Percentiles rank a stretch among this genome's conserved stretches.
These are phyloP conservation scores for Xerocomus minutiporus DNA, from an alignment of 1,284 basidiomycete genomes.

Conservation along the genomic window DNA sequence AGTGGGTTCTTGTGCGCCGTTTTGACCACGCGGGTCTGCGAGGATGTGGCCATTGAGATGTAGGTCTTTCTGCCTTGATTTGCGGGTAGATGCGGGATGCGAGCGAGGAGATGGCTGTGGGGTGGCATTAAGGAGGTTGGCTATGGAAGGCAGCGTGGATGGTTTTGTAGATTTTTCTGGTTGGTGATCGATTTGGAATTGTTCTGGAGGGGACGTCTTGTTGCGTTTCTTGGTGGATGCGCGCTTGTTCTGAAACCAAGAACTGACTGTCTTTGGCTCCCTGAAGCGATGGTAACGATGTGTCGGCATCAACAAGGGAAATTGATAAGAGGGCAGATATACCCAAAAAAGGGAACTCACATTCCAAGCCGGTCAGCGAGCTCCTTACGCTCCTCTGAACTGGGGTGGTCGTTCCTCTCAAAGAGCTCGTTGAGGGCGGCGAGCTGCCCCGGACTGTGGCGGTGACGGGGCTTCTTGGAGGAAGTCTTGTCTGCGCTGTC, in stretches of 20 bases:
- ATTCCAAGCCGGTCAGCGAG: conserved; percentile 69
- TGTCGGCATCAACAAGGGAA: conserved; percentile 9
- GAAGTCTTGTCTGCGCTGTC: conserved; percentile 25
- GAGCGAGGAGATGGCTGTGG: conserved; percentile 27
- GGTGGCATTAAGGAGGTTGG: conserved; percentile 40
- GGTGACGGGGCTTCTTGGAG: conserved; percentile 68
- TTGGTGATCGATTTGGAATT: conserved; percentile 1
- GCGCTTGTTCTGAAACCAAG: conserved; percentile 81
- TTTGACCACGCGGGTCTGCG: conserved; percentile 19
- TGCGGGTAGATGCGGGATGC: conserved; percentile 32
- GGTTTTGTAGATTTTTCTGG: conserved; percentile 23
- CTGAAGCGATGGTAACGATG: conserved; percentile 35
- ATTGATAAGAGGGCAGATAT: conserved; percentile 26
- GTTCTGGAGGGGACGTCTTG: conserved; percentile 25
- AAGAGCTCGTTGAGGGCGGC: conserved; percentile 72
- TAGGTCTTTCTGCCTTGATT: conserved; percentile 33
- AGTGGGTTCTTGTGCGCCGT: conserved; percentile 11
- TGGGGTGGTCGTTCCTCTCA: conserved; percentile 70
- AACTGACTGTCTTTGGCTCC: conserved; percentile 78
- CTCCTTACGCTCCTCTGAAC: conserved; percentile 58
- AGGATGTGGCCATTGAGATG: conserved; percentile 30
- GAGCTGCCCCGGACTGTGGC: conserved; percentile 65
- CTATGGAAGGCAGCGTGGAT: conserved; percentile 40
- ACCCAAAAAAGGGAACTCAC: conserved; percentile 43
- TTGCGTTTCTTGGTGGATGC: conserved; percentile 74